Conservation (phyloP, 208 protist genomes). For the Endotrypanum monterogeii region DNA sequence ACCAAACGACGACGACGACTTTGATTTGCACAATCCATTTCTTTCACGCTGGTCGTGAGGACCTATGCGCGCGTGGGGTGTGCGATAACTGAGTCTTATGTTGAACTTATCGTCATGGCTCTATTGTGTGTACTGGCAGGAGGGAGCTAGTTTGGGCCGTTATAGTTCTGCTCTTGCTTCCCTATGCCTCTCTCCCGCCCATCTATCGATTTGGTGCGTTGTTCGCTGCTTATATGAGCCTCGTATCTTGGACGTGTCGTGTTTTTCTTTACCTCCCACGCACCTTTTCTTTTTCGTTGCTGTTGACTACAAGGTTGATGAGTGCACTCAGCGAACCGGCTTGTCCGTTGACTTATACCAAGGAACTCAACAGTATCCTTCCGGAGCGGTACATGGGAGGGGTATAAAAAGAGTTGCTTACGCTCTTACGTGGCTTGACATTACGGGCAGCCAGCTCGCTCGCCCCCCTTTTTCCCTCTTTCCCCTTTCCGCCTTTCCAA, state of each 20-base stretch:
- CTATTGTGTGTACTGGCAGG: background rate
- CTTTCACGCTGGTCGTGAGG: slow-evolving; percentile 63
- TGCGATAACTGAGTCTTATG: background rate
- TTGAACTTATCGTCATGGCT: background rate
- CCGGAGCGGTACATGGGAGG: background rate
- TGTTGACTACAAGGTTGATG: background rate
- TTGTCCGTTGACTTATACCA: background rate
- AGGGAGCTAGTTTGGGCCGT: background rate
- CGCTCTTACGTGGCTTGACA: background rate
- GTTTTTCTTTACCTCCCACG: slow-evolving; percentile 4
- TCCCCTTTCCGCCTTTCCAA: too few species aligned
- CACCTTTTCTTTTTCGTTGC: background rate
- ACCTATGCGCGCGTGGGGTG: background rate
- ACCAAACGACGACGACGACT: slow-evolving; percentile 29
- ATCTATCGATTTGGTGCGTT: background rate
- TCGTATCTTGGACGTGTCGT: slow-evolving; percentile 3
- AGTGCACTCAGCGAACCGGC: background rate
- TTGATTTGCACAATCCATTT: slow-evolving; percentile 76
- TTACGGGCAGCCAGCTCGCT: background rate
- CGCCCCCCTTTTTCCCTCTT: slow-evolving; percentile 12
- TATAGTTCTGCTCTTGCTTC: slow-evolving; percentile 1
- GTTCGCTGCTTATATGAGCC: background rate
- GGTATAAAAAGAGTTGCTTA: background rate
- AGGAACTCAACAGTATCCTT: background rate
- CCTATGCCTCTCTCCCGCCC: background rate